These are phyloP conservation scores for Amauroascus niger DNA, from an alignment of 2,329 filamentous ascomycete species.

Conservation along the genomic window DNA sequence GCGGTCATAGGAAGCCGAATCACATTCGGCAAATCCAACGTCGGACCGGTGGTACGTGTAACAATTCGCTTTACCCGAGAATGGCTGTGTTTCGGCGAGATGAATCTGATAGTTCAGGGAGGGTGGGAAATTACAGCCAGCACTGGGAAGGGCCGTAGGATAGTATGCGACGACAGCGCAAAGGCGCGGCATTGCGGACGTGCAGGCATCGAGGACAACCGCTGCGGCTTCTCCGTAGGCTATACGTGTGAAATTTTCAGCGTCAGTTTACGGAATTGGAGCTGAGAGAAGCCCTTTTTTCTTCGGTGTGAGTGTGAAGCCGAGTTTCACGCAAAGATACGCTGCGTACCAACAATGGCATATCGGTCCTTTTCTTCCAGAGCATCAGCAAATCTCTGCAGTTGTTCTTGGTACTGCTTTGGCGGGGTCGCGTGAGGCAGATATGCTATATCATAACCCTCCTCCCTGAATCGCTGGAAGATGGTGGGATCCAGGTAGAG, in stretches of 20 bases:
- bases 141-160: conserved; percentile 48
- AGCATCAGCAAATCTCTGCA: conserved; percentile 45
- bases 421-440: conserved; percentile 45
- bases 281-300: too few species aligned
- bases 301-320: background rate
- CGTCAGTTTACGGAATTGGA: too few species aligned
- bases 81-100: conserved; percentile 41
- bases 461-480: conserved; percentile 28
- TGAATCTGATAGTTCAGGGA: conserved; percentile 46
- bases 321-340: too few species aligned
- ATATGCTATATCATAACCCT: conserved; percentile 53
- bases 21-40: conserved; percentile 61
- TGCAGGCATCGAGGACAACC: conserved; percentile 49
- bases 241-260: too few species aligned
- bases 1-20: conserved; percentile 58
- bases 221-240: conserved; percentile 55
- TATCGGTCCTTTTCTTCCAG: conserved; percentile 52
- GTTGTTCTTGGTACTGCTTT: conserved; percentile 42
- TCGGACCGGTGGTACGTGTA: conserved; percentile 49
- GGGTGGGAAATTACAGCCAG: conserved; percentile 29
- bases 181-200: conserved; percentile 49
- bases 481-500: conserved; percentile 11
- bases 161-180: conserved; percentile 56
- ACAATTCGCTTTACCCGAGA: conserved; percentile 36
- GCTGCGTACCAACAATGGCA: conserved; percentile 49